Base-by-base conservation (phyloP, 495 filamentous ascomycete species). In the Trichoderma reesei region DNA sequence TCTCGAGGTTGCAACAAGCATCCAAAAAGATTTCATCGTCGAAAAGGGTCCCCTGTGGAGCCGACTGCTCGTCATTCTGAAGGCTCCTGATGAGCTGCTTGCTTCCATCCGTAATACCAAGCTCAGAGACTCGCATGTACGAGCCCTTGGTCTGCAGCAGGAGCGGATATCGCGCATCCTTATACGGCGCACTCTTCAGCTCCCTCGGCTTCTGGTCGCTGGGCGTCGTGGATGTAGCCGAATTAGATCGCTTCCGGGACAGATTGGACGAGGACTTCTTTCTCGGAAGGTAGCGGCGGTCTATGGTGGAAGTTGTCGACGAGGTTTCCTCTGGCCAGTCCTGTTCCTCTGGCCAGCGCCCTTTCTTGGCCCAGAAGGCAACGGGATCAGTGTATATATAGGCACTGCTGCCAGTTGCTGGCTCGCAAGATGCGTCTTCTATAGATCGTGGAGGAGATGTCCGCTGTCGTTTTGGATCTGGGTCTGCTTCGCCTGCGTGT, bases 181-280 rank as follows among this genome's bases (percentile, higher is more conserved):
- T 39, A 63, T 83, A 82, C 48, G 65, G 70, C 11, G 70, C 68
- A 65, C 77, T 80, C 67, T 79, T 77, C 61, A 79, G 59, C 75
- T 76, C 64, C 44, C 75, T 71, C 60, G 71, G 73, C 69, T 68
- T 73, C 67, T 78, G 56, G 66, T 78, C 74, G 70, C 77, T 79
- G 33, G 73, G 68, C 39, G 70, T 76, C 18, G 65, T 68, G 64
- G 70, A 74, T 59, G 69, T 74, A 51, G 61, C 64, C 67, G 72
- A 71, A 61, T 72, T 70, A 54, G 72, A 78, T 71, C 64, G 65
- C 61, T 79, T 79, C 20, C 72, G 65, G 39, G 68, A 62, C 69
- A 11, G 48, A 73, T 63, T 63, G 67, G 64, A 42, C 67, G 66
- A 26, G 26, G 26, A 26, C 26, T 26, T 26, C 26, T 26, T 26